These are phyloP conservation scores for Dendrobium officinale DNA, from an alignment of 106 monocot genomes.

Conservation along the genomic window DNA sequence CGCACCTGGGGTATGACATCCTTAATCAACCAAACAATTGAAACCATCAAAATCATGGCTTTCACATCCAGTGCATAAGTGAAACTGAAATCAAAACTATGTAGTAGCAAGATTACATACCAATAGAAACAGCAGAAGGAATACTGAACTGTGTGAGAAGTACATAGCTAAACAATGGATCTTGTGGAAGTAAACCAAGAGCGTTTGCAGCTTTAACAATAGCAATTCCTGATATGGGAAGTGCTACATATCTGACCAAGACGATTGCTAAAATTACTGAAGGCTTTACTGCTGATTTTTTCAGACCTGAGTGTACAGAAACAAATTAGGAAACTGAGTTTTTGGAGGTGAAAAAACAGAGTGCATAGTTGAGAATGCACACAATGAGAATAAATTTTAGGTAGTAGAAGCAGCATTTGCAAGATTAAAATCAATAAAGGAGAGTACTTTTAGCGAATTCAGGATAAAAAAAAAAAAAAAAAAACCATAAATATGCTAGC, in stretches of 20 bases:
- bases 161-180: constrained; percentile 45
- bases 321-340: not conserved
- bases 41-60: not conserved
- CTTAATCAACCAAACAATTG: not conserved
- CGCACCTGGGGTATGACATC: no score
- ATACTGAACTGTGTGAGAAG: constrained; percentile 58
- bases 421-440: no score
- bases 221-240: constrained; percentile 41
- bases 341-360: not conserved
- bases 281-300: constrained; percentile 20
- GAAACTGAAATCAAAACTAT: not conserved
- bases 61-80: not conserved
- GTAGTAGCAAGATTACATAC: constrained; percentile 15
- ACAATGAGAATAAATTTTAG: no score
- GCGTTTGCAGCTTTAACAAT: constrained; percentile 27
- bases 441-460: no score
- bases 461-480: no score
- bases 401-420: no score
- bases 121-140: constrained; percentile 50
- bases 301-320: constrained; percentile 16
- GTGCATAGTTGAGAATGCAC: no score
- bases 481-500: no score
- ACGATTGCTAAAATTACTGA: constrained; percentile 28
- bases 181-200: constrained; percentile 40
- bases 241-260: constrained; percentile 25